phyloP scores from a whole-genome alignment of 805 yeast species.

The Huiozyma naganishii region DNA sequence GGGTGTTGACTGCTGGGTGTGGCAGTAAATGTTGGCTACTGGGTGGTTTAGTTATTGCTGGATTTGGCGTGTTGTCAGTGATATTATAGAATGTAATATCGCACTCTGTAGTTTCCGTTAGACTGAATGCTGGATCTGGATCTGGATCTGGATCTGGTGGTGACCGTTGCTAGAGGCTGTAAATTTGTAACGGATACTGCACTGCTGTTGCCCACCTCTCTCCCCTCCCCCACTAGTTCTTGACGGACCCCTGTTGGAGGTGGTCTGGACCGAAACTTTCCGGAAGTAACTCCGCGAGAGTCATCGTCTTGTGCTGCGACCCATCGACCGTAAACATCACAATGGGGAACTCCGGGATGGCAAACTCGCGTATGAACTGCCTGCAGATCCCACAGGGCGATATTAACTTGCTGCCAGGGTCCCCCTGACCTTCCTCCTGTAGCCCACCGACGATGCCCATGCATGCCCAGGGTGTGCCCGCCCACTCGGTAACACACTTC shows the following conservation, averaged over 20 bases:
- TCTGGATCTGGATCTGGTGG: too few relatives aligned
- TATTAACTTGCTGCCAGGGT: conserved; percentile 37
- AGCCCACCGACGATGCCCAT: conserved; percentile 4
- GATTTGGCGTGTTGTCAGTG: too few relatives aligned
- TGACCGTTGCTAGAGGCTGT: too few relatives aligned
- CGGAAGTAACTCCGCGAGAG: conserved; percentile 62
- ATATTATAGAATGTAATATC: too few relatives aligned
- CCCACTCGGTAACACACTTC: conserved; percentile 35
- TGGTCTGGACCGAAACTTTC: conserved; percentile 79
- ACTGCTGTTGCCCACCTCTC: too few relatives aligned
- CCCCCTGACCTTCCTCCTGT: conserved; percentile 12
- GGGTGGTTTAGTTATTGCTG: too few relatives aligned
- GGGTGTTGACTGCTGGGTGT: too few relatives aligned
- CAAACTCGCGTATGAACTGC: conserved; percentile 80
- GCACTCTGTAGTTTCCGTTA: too few relatives aligned
- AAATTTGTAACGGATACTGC: too few relatives aligned
- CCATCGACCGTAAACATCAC: conserved; percentile 60
- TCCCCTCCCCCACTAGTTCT: too few relatives aligned
- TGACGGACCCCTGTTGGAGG: conserved; percentile 16
- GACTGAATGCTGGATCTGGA: too few relatives aligned
- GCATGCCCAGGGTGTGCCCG: not conserved
- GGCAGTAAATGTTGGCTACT: too few relatives aligned
- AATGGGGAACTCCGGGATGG: conserved; percentile 39
- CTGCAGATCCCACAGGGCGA: conserved; percentile 94
- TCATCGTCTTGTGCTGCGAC: conserved; percentile 32